These are phyloP conservation scores for Lachancea cidri DNA, from an alignment of 805 yeast species.

Conservation along the genomic window DNA sequence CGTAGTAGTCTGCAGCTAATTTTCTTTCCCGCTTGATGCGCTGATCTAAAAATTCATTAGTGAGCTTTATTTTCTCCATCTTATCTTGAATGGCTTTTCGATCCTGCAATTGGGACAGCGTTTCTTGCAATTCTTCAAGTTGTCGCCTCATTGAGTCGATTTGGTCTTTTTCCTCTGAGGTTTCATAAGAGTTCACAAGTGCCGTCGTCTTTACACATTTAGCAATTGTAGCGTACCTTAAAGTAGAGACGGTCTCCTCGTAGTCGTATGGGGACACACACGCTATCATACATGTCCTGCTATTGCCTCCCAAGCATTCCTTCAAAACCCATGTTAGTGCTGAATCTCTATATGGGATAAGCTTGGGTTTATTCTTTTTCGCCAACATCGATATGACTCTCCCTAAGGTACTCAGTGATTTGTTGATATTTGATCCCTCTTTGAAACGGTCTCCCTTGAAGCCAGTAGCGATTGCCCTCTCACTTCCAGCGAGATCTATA, in stretches of 20 bases:
- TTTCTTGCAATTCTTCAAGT: constrained; percentile 36
- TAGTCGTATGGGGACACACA: constrained; percentile 76
- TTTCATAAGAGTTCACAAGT: constrained; percentile 2
- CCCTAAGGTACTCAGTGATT: constrained; percentile 72
- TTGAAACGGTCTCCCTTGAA: constrained; percentile 55
- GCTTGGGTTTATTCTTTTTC: constrained; percentile 32
- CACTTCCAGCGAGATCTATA: constrained; percentile 84
- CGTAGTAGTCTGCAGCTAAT: constrained; percentile 4
- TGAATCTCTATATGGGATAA: constrained; percentile 72
- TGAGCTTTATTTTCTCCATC: constrained; percentile 22
- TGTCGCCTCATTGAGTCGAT: constrained; percentile 35
- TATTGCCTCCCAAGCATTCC: constrained; percentile 76
- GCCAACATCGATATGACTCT: constrained; percentile 55
- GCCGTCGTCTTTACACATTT: constrained; percentile 65
- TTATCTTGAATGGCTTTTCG: constrained; percentile 18
- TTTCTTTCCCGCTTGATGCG: constrained; percentile 15
- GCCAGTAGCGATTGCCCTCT: constrained; percentile 58
- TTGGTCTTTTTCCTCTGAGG: constrained; percentile 22
- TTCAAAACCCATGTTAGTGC: constrained; percentile 67
- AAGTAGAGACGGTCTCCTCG: constrained; percentile 71
- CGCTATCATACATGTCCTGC: constrained; percentile 85
- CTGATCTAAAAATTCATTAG: constrained; percentile 13
- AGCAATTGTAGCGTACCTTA: constrained; percentile 74
- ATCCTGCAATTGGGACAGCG: constrained; percentile 20
- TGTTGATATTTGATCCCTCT: constrained; percentile 76